These are phyloP conservation scores for Tetrapisispora taiwanensis DNA, from an alignment of 805 yeast genomes.

Conservation along the genomic window DNA sequence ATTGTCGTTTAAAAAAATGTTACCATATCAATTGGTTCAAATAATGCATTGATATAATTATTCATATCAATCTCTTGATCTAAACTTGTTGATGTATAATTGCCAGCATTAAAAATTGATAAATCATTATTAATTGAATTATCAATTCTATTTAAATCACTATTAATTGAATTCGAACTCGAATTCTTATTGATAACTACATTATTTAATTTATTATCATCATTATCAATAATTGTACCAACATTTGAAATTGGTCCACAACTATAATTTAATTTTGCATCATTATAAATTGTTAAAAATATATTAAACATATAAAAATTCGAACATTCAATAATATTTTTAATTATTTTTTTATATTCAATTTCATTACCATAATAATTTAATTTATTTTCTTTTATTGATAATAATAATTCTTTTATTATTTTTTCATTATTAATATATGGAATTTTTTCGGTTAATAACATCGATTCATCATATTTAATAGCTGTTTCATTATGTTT, in stretches of 20 bases:
- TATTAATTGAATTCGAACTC: neutral
- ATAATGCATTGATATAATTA: slow-evolving; percentile 17
- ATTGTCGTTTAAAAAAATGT: slow-evolving; percentile 19
- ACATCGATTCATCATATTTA: neutral
- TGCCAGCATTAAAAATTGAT: neutral
- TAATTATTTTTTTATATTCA: neutral
- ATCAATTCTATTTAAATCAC: neutral
- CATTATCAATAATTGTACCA: neutral
- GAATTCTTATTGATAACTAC: neutral
- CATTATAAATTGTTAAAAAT: neutral
- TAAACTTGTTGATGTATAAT: neutral
- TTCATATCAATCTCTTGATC: slow-evolving; percentile 1
- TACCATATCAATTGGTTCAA: slow-evolving; percentile 23
- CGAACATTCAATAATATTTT: neutral
- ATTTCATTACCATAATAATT: neutral
- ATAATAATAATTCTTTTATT: neutral
- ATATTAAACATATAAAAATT: neutral
- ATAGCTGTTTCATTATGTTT: neutral
- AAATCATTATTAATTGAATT: neutral
- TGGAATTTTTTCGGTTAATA: neutral
- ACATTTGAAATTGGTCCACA: slow-evolving; percentile 1
- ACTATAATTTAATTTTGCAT: slow-evolving; percentile 1
- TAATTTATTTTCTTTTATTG: neutral
- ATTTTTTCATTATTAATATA: neutral
- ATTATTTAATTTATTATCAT: neutral